A percentile compares a stretch with the other conserved stretches of the same genome.
Evolutionary conservation across 257 asterid genomes (phyloP).

Genomic region (Anisodus acutangulus): DNA sequence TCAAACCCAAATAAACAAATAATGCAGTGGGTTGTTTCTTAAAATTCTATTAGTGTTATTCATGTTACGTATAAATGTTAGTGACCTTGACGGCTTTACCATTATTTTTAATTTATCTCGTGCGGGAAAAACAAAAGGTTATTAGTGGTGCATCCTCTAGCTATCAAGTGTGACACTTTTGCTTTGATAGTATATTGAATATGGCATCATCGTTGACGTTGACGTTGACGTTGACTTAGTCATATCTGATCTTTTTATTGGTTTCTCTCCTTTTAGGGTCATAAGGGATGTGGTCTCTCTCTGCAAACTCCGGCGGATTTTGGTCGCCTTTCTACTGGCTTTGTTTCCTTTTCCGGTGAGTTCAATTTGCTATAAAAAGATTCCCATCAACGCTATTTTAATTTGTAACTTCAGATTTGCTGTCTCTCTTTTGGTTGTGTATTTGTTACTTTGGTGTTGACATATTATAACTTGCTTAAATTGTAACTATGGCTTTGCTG

Average conservation of each 20-base stretch:
- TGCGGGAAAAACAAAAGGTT: background rate
- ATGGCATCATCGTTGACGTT: background rate
- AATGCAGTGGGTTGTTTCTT: background rate
- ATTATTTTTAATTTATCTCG: background rate
- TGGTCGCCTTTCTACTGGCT: background rate
- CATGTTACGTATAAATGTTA: background rate
- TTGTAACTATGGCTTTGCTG: too few species aligned
- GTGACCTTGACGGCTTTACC: background rate
- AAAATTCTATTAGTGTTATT: background rate
- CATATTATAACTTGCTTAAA: background rate
- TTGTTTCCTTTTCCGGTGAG: slow-evolving; percentile 15
- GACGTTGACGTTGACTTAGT: slow-evolving; percentile 10
- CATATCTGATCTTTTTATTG: background rate
- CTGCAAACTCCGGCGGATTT: background rate
- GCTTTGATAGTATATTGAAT: background rate
- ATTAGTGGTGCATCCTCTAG: too few species aligned
- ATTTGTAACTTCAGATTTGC: background rate
- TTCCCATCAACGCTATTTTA: background rate
- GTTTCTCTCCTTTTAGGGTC: background rate
- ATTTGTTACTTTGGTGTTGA: background rate
- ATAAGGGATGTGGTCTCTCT: background rate
- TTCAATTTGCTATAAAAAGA: background rate
- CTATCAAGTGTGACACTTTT: background rate
- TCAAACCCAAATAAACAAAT: background rate
- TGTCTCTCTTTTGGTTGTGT: background rate